Conservation (phyloP, 2,329 filamentous ascomycete genomes). For the Ophiocordyceps camponoti-saundersi region DNA sequence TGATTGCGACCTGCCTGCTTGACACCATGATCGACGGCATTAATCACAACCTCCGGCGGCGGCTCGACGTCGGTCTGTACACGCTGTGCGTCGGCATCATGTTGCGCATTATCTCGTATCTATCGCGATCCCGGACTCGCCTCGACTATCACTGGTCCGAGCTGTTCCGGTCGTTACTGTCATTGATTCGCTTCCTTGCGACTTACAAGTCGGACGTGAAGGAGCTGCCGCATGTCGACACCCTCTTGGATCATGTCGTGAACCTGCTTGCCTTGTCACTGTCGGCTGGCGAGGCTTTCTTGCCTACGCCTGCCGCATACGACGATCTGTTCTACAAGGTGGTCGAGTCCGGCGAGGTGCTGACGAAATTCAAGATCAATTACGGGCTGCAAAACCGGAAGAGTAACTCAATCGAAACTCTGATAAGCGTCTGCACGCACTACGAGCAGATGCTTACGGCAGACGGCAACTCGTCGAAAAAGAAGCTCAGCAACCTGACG, state of each 20-base stretch:
- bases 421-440: conserved; percentile 68
- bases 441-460: conserved; percentile 69
- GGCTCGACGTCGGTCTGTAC: conserved; percentile 74
- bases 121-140: conserved; percentile 67
- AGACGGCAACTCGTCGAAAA: conserved; percentile 19
- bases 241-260: conserved; percentile 59
- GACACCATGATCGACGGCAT: conserved; percentile 83
- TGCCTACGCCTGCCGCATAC: conserved; percentile 74
- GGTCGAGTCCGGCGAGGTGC: conserved; percentile 73
- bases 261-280: conserved; percentile 73
- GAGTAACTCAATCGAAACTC: conserved; percentile 62
- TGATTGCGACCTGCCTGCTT: conserved; percentile 59
- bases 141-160: conserved; percentile 89
- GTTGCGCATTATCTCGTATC: conserved; percentile 65
- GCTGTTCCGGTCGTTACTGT: conserved; percentile 76
- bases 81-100: conserved; percentile 67
- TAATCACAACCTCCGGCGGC: conserved; percentile 79
- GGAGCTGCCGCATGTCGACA: conserved; percentile 48
- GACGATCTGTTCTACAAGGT: conserved; percentile 98
- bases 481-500: conserved; percentile 52
- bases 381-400: conserved; percentile 44
- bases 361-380: conserved; percentile 65
- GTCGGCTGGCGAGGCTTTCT: conserved; percentile 75
- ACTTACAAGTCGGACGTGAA: conserved; percentile 71
- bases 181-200: conserved; percentile 77